Evolutionary conservation across 768 basidiomycete species (phyloP), one percentile per base, ranked within the genome.

Genomic region (Lactarius hatsudake): DNA sequence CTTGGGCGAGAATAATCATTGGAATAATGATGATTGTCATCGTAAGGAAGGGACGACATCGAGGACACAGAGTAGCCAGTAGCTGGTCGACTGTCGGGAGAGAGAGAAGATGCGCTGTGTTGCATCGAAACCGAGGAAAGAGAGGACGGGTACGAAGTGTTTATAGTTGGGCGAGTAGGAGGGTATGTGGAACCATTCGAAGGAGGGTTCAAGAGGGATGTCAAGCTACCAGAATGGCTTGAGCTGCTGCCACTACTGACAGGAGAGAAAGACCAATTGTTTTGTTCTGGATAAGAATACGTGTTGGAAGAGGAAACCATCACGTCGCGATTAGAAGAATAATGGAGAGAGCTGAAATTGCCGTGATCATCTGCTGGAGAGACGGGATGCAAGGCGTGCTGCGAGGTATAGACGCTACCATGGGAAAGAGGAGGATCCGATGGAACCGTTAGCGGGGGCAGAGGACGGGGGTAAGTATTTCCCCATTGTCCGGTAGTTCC

Each of bases 11-110:
- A 87, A 74, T 89, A 88, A 73, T 91, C 74, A 59, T 75, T 71
- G 13, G 71, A 60, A 42, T 69, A 68, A 64, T 84, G 83, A 64
- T 84, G 72, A 78, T 36, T 78, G 62, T 88, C 87, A 76, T 91
- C 68, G 71, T 75, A 66, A 72, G 73, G 70, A 58, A 91, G 74
- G 23, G 89, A 91, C 1, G 88, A 89, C 70, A 92, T 90, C 15
- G 90, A 91, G 2, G 90, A 88, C 64, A 92, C 90, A 45, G 92
- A 93, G 76, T 94, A 94, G 20, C 92, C 90, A 0, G 92, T 93
- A 2, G 88, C 89, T 1, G 92, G 92, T 60, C 92, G 87, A 76
- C 90, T 91, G 75, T 94, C 92, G 6, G 92, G 92, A 4, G 92
- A 93, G 70, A 91, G 76, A 9, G 81, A 80, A 0, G 89, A 90